Base-by-base conservation (phyloP, 495 filamentous ascomycete genomes). In the Saxispiralis lemnorum region DNA sequence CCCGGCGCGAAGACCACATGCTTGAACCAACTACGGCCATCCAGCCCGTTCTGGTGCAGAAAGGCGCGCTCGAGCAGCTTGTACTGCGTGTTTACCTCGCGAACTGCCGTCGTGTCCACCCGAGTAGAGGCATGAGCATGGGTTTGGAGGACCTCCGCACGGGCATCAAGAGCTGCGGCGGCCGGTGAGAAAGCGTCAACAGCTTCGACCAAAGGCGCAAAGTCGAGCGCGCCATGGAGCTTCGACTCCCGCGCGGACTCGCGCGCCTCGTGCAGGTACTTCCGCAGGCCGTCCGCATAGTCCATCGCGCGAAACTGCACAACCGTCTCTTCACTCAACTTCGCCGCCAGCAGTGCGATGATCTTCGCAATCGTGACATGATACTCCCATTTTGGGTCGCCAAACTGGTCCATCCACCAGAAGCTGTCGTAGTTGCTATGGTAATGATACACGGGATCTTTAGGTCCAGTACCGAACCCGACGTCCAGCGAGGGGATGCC, bases 391-490 rank as follows among this genome's bases (percentile, higher is more conserved):
- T 61, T 64, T 0, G 66, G 64, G 51, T 84, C 79, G 13, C 75
- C 75, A 46, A 66, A 81, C 15, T 62, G 69, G 24, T 78, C 67
- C 79, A 84, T 84, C 79, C 79, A 84, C 44, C 71, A 63, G 48
- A 79, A 80, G 51, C 69, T 75, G 53, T 84, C 79, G 54, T 81
- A 84, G 56, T 83, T 83, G 45, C 75, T 80, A 56, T 84, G 79
- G 50, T 83, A 84, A 52, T 81, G 79, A 49, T 82, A 83, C 2
- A 83, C 68, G 0, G 79, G 58, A 24, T 41, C 43, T 2, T 39
- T 41, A 1, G 66, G 63, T 2, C 55, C 59, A 18, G 46, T 44
- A 16, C 49, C 48, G 47, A 79, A 83, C 6, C 71, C 73, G 19
- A 82, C 62, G 45, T 82, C 73, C 13, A 79, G 56, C 48, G 63